Percentiles rank a stretch among this genome's conserved stretches.
phyloP scores from a whole-genome alignment of 768 basidiomycete genomes.

The Leccinum incarnatum region DNA sequence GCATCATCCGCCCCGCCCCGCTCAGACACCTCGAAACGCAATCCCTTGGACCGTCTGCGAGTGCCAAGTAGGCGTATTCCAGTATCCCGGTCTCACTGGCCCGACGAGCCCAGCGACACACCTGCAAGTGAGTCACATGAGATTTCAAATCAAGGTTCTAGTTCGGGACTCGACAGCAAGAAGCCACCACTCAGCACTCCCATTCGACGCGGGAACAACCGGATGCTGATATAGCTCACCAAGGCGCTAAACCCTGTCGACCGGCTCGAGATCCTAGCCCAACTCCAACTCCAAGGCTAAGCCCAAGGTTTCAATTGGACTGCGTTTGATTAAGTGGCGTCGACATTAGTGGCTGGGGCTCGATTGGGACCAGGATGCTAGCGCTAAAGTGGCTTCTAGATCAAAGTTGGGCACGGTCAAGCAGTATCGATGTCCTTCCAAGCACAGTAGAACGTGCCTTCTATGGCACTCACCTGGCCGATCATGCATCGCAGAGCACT shows the following conservation, averaged over 20 bases:
- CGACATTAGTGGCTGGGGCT: background rate
- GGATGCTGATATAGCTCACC: background rate
- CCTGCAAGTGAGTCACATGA: background rate
- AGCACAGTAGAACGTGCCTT: background rate
- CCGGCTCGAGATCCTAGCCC: background rate
- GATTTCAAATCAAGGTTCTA: background rate
- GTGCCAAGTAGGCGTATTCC: constrained; percentile 8
- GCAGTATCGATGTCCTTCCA: background rate
- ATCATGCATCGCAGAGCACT: background rate
- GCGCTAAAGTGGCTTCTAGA: background rate
- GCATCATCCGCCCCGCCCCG: background rate
- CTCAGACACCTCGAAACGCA: background rate
- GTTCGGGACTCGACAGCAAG: background rate
- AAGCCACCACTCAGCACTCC: background rate
- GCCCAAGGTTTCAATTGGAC: background rate
- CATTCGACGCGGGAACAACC: background rate
- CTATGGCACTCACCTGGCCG: background rate
- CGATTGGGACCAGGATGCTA: background rate
- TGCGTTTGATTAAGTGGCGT: background rate
- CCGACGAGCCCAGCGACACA: background rate
- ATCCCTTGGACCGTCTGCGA: constrained; percentile 1
- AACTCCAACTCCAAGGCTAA: background rate
- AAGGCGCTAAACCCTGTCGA: background rate
- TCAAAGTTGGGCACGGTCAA: background rate
- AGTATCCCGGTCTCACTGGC: background rate